phyloP scores from a whole-genome alignment of 441 rosid genomes.

The Populus trichocarpa region DNA sequence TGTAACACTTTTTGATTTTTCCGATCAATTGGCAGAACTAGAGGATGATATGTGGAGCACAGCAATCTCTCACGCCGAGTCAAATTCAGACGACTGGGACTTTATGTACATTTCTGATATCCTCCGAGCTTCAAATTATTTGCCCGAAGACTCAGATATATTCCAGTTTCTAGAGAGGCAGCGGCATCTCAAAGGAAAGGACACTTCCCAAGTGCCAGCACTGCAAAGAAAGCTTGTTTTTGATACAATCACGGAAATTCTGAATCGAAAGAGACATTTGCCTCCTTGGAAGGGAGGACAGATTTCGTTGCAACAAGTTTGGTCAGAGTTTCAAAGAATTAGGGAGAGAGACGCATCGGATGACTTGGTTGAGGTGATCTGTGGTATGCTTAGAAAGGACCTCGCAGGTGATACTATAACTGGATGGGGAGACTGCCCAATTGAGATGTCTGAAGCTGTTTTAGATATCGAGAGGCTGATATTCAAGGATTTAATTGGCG shows the following conservation, averaged over 20 bases:
- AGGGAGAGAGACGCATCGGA: constrained; percentile 46
- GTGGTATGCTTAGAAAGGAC: constrained; percentile 66
- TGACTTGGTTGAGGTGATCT: constrained; percentile 57
- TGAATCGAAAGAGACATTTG: constrained; percentile 40
- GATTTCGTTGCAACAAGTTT: constrained; percentile 43
- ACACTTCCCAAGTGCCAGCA: constrained; percentile 45
- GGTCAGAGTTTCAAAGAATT: constrained; percentile 61
- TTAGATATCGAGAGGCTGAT: constrained; percentile 72
- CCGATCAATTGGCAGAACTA: constrained; percentile 39
- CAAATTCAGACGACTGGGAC: constrained; percentile 43
- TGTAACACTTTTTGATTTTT: not conserved
- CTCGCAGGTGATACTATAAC: constrained; percentile 51
- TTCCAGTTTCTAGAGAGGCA: constrained; percentile 71
- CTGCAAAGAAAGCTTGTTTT: constrained; percentile 64
- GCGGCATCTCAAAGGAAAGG: constrained; percentile 52
- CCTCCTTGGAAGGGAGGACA: constrained; percentile 54
- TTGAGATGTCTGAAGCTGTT: constrained; percentile 72
- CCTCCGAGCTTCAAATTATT: constrained; percentile 48
- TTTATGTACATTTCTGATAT: constrained; percentile 69
- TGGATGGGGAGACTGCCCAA: constrained; percentile 60
- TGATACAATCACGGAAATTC: constrained; percentile 62
- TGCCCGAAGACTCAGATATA: constrained; percentile 56
- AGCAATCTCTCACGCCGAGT: constrained; percentile 28
- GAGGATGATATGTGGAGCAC: constrained; percentile 45
- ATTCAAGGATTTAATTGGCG: constrained; percentile 80